Conservation (phyloP, 495 filamentous ascomycete species). For the Aspergillus saccharolyticus region DNA sequence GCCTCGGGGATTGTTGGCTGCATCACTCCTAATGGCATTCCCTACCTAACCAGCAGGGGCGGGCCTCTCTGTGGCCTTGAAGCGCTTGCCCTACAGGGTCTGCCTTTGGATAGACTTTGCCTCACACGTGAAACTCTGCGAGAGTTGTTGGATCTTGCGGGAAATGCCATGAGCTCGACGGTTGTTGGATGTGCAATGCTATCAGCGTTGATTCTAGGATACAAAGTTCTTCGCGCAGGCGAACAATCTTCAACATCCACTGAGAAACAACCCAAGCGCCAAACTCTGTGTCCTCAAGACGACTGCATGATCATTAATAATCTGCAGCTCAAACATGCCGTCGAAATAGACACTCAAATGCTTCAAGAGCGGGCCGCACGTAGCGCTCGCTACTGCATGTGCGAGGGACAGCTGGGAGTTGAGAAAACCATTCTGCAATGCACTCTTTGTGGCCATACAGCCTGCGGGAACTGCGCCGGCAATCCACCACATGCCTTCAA, state of each 20-base stretch:
- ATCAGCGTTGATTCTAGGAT: constrained; percentile 43
- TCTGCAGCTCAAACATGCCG: constrained; percentile 6
- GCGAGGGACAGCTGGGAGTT: constrained; percentile 48
- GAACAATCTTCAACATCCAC: constrained; percentile 2
- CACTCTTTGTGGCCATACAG: constrained; percentile 49
- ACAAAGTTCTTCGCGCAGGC: constrained; percentile 28
- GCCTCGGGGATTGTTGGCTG: constrained; percentile 60
- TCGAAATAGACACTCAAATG: constrained; percentile 2
- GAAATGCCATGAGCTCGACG: constrained; percentile 80
- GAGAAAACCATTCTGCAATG: constrained; percentile 43
- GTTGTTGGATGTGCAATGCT: constrained; percentile 63
- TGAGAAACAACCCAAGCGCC: constrained; percentile 6
- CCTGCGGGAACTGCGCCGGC: constrained; percentile 51
- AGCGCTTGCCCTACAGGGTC: constrained; percentile 63
- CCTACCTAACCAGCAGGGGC: constrained; percentile 57
- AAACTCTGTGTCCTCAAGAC: constrained; percentile 3
- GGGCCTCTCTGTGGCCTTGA: constrained; percentile 63
- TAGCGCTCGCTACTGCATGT: constrained; percentile 49
- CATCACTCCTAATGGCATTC: constrained; percentile 64
- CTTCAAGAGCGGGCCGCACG: constrained; percentile 24
- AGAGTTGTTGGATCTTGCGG: constrained; percentile 67
- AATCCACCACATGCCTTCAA: constrained; percentile 52
- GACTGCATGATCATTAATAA: constrained; percentile 8
- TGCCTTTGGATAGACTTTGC: constrained; percentile 58
- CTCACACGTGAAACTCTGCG: constrained; percentile 59